Conservation (phyloP, 192 early-diverging fungal species). For the Allomyces arbusculus region DNA sequence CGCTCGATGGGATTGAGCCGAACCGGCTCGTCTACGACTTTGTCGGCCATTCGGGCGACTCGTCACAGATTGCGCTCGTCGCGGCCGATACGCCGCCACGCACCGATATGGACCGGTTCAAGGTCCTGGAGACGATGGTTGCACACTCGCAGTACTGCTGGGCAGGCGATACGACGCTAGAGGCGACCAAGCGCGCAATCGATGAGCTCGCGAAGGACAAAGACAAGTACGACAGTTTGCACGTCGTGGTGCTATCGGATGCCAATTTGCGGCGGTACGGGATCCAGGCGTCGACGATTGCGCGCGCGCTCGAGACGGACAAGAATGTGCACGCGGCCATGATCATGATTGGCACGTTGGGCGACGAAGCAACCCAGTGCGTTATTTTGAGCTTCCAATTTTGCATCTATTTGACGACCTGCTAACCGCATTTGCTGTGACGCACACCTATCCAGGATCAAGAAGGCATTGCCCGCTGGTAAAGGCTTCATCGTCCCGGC, state of each 20-base stretch:
- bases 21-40: slow-evolving; percentile 27
- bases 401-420: neutral
- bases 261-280: slow-evolving; percentile 26
- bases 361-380: slow-evolving; percentile 14
- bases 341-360: slow-evolving; percentile 28
- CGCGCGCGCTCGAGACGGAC: slow-evolving; percentile 14
- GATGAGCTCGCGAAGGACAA: slow-evolving; percentile 17
- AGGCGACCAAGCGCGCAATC: slow-evolving; percentile 14
- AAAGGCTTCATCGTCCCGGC: neutral
- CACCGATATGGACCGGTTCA: slow-evolving; percentile 22
- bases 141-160: slow-evolving; percentile 30
- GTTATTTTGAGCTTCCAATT: neutral
- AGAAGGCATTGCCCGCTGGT: neutral
- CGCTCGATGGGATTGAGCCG: slow-evolving; percentile 16
- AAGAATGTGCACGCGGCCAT: slow-evolving; percentile 19
- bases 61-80: slow-evolving; percentile 19
- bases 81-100: slow-evolving; percentile 15
- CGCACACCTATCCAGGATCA: neutral
- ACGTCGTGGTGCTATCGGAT: slow-evolving; percentile 24
- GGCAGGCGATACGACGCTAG: slow-evolving; percentile 24
- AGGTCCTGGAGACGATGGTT: slow-evolving; percentile 17
- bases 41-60: slow-evolving; percentile 27
- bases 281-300: slow-evolving; percentile 11
- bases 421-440: too few relatives aligned
- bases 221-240: slow-evolving; percentile 23